Evolutionary conservation across 148 eudicot genomes (phyloP).

Genomic region (Dianthus caryophyllus): DNA sequence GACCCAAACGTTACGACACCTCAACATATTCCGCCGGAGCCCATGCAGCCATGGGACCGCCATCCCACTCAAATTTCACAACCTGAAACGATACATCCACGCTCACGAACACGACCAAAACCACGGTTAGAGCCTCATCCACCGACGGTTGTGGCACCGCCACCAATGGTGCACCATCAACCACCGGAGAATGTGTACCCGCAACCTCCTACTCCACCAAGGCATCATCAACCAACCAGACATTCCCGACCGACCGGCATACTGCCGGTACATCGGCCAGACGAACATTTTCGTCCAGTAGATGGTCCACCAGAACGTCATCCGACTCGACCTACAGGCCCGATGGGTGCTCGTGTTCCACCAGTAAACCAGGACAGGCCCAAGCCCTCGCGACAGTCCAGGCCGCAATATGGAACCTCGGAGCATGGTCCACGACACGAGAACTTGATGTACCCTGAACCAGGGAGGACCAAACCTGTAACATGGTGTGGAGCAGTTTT

Average conservation of each 20-base stretch:
- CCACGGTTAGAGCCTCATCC: constrained; percentile 13
- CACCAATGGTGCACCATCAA: constrained; percentile 8
- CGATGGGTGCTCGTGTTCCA: neutral
- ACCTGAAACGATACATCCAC: constrained; percentile 22
- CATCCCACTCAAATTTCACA: constrained; percentile 25
- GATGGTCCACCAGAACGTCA: neutral
- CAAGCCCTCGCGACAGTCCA: constrained; percentile 13
- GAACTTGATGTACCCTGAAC: constrained; percentile 34
- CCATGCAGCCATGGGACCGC: constrained; percentile 26
- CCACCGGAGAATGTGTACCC: constrained; percentile 1
- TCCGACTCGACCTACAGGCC: constrained; percentile 1
- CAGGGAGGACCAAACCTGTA: constrained; percentile 39
- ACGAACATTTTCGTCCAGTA: neutral
- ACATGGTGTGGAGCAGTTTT: constrained; percentile 55
- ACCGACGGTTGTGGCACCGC: neutral
- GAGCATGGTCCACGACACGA: constrained; percentile 7
- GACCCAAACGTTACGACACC: neutral
- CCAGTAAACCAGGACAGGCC: neutral
- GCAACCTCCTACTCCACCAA: constrained; percentile 3
- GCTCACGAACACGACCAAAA: constrained; percentile 12
- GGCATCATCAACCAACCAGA: neutral
- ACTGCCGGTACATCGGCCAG: neutral
- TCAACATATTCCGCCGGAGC: constrained; percentile 19
- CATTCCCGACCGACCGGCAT: constrained; percentile 1
- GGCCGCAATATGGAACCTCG: constrained; percentile 16